These are phyloP conservation scores for Exserohilum turcica DNA, from an alignment of 2,329 filamentous ascomycete genomes.

Conservation along the genomic window DNA sequence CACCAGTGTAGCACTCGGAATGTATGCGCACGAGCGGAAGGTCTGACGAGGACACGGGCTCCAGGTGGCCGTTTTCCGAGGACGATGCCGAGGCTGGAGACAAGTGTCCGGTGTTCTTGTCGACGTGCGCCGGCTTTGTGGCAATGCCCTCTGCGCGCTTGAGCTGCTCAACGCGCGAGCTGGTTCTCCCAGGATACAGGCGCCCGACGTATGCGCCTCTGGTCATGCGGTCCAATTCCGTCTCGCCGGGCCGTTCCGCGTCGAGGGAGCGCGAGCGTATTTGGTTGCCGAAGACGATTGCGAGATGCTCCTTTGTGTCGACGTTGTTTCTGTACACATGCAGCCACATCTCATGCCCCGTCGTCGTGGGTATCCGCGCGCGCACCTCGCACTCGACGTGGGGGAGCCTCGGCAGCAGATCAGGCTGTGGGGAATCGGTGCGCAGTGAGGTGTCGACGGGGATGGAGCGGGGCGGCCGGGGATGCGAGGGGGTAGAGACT, in stretches of 20 bases:
- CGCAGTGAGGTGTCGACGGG: slow-evolving; percentile 49
- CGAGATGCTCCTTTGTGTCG: slow-evolving; percentile 94
- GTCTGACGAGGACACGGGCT: slow-evolving; percentile 37
- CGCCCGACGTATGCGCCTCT: slow-evolving; percentile 89
- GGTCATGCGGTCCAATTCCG: slow-evolving; percentile 89
- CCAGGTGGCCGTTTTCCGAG: slow-evolving; percentile 37
- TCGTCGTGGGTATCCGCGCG: slow-evolving; percentile 90
- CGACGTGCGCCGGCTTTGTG: slow-evolving; percentile 22
- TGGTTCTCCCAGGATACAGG: slow-evolving; percentile 81
- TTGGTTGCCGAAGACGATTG: slow-evolving; percentile 90
- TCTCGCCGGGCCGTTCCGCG: slow-evolving; percentile 73
- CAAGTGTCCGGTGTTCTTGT: slow-evolving; percentile 16
- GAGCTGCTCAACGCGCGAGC: slow-evolving; percentile 67
- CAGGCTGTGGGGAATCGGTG: slow-evolving; percentile 62
- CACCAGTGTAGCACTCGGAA: slow-evolving; percentile 97
- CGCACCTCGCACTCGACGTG: slow-evolving; percentile 92
- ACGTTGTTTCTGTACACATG: slow-evolving; percentile 92
- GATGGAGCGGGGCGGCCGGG: slow-evolving; percentile 47
- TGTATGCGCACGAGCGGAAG: slow-evolving; percentile 90
- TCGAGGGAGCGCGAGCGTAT: slow-evolving; percentile 77
- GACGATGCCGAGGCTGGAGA: slow-evolving; percentile 30
- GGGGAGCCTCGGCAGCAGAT: slow-evolving; percentile 75
- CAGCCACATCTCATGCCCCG: slow-evolving; percentile 93
- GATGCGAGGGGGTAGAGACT: slow-evolving; percentile 40
- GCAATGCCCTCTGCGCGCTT: slow-evolving; percentile 44